These are phyloP conservation scores for Ramaria sp. DNA, from an alignment of 768 basidiomycete genomes.

Conservation along the genomic window DNA sequence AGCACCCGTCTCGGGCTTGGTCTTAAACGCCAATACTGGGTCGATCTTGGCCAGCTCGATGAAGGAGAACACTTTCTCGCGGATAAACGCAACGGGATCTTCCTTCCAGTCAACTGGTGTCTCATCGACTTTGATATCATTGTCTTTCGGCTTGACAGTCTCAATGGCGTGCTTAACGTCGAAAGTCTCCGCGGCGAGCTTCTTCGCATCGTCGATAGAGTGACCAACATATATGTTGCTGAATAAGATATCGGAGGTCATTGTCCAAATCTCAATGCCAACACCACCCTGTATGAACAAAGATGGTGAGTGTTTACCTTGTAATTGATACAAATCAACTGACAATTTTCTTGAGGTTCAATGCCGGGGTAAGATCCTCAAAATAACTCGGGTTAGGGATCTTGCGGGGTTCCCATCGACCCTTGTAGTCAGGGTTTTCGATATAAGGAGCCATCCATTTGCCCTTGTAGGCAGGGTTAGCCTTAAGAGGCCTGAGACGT, in stretches of 20 bases:
- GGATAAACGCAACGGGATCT: conserved; percentile 73
- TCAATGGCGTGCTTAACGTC: conserved; percentile 83
- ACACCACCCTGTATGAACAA: conserved; percentile 60
- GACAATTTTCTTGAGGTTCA: conserved; percentile 79
- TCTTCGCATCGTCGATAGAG: conserved; percentile 76
- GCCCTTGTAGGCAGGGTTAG: conserved; percentile 95
- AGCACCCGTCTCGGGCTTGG: conserved; percentile 79
- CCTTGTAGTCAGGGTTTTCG: conserved; percentile 96
- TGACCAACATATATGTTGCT: conserved; percentile 92
- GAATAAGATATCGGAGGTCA: conserved; percentile 93
- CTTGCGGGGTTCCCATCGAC: conserved; percentile 85
- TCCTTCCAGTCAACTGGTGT: conserved; percentile 45
- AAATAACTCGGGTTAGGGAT: conserved; percentile 87
- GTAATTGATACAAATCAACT: conserved; percentile 16
- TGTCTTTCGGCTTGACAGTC: conserved; percentile 42
- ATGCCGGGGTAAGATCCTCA: conserved; percentile 76
- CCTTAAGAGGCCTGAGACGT: conserved; percentile 57
- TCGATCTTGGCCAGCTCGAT: conserved; percentile 65
- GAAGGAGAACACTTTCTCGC: conserved; percentile 70
- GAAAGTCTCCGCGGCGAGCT: conserved; percentile 81
- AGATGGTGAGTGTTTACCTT: background rate
- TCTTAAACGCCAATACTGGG: conserved; percentile 74
- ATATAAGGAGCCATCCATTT: conserved; percentile 94
- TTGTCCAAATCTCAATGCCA: conserved; percentile 98
- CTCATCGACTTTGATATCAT: conserved; percentile 39